A percentile compares a stretch with the other conserved stretches of the same genome.
Evolutionary conservation across 2,329 filamentous ascomycete species (phyloP).

Genomic region (Pezicula neosporulosa): DNA sequence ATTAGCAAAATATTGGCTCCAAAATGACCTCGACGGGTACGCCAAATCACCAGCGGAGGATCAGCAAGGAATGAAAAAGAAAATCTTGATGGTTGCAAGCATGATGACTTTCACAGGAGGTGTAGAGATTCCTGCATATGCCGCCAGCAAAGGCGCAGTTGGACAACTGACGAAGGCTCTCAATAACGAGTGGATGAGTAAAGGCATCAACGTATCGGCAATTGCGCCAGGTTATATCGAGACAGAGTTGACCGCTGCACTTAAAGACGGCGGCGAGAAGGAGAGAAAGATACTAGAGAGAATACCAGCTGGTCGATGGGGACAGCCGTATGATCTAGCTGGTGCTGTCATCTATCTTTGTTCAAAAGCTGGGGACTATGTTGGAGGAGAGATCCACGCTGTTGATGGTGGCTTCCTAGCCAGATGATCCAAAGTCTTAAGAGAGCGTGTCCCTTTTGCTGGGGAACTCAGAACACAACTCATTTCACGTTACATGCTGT

Average conservation of each 20-base stretch:
- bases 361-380: slow-evolving; percentile 44
- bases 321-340: slow-evolving; percentile 77
- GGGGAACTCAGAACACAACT: no score
- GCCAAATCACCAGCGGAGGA: background rate
- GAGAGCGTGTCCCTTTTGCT: no score
- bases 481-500: no score
- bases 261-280: slow-evolving; percentile 74
- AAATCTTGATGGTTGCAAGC: slow-evolving; percentile 4
- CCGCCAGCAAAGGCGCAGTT: slow-evolving; percentile 18
- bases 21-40: background rate
- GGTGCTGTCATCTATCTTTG: slow-evolving; percentile 73
- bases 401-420: slow-evolving; percentile 11
- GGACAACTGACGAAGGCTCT: slow-evolving; percentile 69
- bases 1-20: slow-evolving; percentile 12
- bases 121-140: slow-evolving; percentile 9
- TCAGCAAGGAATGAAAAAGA: slow-evolving; percentile 5
- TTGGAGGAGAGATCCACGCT: slow-evolving; percentile 10
- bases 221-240: slow-evolving; percentile 83
- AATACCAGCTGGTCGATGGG: slow-evolving; percentile 80
- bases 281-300: slow-evolving; percentile 66
- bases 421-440: background rate
- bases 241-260: slow-evolving; percentile 82
- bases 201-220: slow-evolving; percentile 78
- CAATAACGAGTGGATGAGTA: slow-evolving; percentile 74
- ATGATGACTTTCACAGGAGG: slow-evolving; percentile 15